These are phyloP conservation scores for Spiromastix sp. DNA, from an alignment of 2,329 filamentous ascomycete species.

Conservation along the genomic window DNA sequence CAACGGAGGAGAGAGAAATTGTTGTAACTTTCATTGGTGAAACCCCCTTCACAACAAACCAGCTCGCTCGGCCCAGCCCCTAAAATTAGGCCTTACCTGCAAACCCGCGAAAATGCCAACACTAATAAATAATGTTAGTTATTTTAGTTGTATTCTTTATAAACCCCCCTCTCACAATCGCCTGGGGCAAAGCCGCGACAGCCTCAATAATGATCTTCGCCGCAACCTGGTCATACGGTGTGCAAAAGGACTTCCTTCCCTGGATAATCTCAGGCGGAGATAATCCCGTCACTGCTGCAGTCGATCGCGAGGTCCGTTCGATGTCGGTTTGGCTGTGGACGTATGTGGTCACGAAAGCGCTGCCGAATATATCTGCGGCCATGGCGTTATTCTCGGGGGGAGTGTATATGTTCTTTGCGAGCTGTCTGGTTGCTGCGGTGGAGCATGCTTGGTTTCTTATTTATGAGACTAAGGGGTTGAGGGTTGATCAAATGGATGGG, in stretches of 20 bases:
- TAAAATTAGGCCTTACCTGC: too few species aligned
- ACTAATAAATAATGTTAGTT: too few species aligned
- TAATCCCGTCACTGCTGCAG: constrained; percentile 30
- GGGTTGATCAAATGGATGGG: constrained; percentile 13
- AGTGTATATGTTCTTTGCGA: constrained; percentile 33
- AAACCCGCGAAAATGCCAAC: too few species aligned
- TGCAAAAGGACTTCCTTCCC: constrained; percentile 31
- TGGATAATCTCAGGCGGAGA: constrained; percentile 37
- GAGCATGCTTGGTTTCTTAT: constrained; percentile 27
- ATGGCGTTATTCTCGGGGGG: constrained; percentile 33
- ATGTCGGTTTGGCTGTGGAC: constrained; percentile 13
- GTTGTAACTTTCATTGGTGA: too few species aligned
- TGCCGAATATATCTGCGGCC: constrained; percentile 30
- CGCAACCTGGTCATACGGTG: constrained; percentile 28
- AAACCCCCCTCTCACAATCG: constrained; percentile 11
- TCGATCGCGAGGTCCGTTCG: constrained; percentile 28
- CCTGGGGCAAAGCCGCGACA: constrained; percentile 13
- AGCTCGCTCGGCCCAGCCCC: too few species aligned
- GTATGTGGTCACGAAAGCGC: constrained; percentile 28
- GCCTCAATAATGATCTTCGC: constrained; percentile 17
- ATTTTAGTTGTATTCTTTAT: too few species aligned
- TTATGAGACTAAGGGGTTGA: constrained; percentile 14
- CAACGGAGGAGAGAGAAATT: too few species aligned
- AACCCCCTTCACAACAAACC: too few species aligned
- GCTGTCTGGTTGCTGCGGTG: constrained; percentile 24